Conservation (phyloP, 75 land plant species). For the Azolla pinnata region DNA sequence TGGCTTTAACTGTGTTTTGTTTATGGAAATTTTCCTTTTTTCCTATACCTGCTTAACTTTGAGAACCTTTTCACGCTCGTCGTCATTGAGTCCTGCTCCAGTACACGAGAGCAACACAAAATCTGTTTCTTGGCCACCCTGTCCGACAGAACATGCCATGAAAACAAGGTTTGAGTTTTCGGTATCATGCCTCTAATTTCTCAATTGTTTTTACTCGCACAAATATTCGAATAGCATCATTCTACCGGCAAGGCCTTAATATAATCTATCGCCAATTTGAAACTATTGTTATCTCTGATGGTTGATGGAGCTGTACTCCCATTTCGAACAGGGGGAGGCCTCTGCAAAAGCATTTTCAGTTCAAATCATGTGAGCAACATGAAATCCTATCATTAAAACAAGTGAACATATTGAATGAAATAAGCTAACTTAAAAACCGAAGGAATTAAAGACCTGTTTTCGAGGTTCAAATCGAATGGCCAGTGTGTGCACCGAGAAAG, state of each 20-base stretch:
- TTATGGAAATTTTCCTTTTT: too few relatives aligned
- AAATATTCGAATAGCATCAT: too few relatives aligned
- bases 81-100: constrained; percentile 64
- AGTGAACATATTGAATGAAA: too few relatives aligned
- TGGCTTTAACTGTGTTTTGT: too few relatives aligned
- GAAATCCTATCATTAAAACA: too few relatives aligned
- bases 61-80: constrained; percentile 64
- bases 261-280: constrained; percentile 72
- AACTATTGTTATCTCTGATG: constrained; percentile 50
- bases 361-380: neutral
- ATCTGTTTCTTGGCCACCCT: constrained; percentile 95
- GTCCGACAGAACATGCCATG: constrained; percentile 21
- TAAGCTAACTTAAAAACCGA: neutral
- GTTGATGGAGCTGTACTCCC: constrained; percentile 7
- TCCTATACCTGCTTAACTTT: constrained; percentile 74
- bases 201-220: too few relatives aligned
- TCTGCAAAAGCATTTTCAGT: constrained; percentile 4
- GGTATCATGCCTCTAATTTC: too few relatives aligned
- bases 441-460: constrained; percentile 45
- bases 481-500: constrained; percentile 80
- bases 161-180: too few relatives aligned
- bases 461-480: constrained; percentile 92
- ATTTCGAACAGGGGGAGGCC: constrained; percentile 12
- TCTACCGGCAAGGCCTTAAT: constrained; percentile 92
- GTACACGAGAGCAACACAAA: constrained; percentile 89